Evolutionary conservation across 2,329 filamentous ascomycete genomes (phyloP), one percentile per base, ranked within the genome.

Genomic region (Byssothecium circinans): DNA sequence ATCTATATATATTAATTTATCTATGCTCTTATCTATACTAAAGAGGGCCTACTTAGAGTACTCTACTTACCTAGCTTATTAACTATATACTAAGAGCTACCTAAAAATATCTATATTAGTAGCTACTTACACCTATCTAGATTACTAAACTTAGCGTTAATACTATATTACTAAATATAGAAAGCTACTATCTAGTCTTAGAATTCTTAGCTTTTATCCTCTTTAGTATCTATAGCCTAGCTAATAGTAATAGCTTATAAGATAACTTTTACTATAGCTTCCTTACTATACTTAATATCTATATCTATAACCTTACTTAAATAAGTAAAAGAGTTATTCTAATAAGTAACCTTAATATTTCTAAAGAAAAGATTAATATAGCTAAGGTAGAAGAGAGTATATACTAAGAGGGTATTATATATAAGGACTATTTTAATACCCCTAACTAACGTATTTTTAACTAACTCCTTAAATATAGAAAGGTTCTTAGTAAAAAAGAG

Each of bases 171-270:
- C 81, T 97, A 7, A 94, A 99, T 67, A 88, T 89, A 0, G 94
- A 99, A 75, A 94, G 94, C 0, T 86, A 94, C 39, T 96, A 91
- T 60, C 84, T 97, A 7, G 79, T 96, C 35, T 78, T 99, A 3
- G 94, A 97, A 65, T 97, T 99, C 58, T 89, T 91, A 0, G 91
- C 90, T 2, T 97, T 99, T 67, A 89, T 99, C 4, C 80, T 99
- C 14, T 82, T 99, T 41, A 94, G 92, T 3, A 86, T 95, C 2
- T 97, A 99, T 72, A 89, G 88, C 60, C 94, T 94, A 10, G 94
- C 92, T 18, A 91, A 88, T 61, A 85, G 91, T 49, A 91, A 96
- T 60, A 89, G 94, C 52, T 82, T 83, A 2, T 82, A 94, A 20
- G 86, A 91, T 58, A 84, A 88, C 53, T 99, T 95, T 63, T 86